A percentile compares a stretch with the other conserved stretches of the same genome.
phyloP scores from a whole-genome alignment of 768 basidiomycete species.

The Dentipellis sp. region DNA sequence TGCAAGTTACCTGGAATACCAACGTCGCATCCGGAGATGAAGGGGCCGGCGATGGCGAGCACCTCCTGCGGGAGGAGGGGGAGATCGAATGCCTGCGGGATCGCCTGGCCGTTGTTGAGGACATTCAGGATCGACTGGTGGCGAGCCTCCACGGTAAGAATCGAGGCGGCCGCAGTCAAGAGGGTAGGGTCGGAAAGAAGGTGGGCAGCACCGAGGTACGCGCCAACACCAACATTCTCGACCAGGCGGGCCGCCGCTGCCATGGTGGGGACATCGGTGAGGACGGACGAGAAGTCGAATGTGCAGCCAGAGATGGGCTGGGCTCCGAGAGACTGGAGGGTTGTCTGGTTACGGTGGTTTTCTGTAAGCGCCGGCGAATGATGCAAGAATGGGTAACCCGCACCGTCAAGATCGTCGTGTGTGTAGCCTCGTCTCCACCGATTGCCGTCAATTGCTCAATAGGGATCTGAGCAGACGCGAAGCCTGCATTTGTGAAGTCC shows the following conservation, averaged over 20 bases:
- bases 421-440: slow-evolving; percentile 51
- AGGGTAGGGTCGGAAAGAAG: slow-evolving; percentile 52
- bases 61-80: slow-evolving; percentile 62
- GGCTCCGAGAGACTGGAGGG: slow-evolving; percentile 45
- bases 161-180: slow-evolving; percentile 59
- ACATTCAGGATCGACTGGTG: slow-evolving; percentile 75
- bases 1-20: slow-evolving; percentile 38
- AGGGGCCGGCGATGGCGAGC: slow-evolving; percentile 55
- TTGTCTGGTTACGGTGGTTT: slow-evolving; percentile 22
- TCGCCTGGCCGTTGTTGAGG: slow-evolving; percentile 47
- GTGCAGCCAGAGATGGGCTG: slow-evolving; percentile 45
- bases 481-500: slow-evolving; percentile 62
- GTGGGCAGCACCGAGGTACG: slow-evolving; percentile 67
- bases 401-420: slow-evolving; percentile 47
- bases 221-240: slow-evolving; percentile 67
- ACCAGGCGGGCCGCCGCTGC: slow-evolving; percentile 61
- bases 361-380: no score
- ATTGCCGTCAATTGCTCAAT: slow-evolving; percentile 54
- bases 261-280: slow-evolving; percentile 64
- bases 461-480: slow-evolving; percentile 42
- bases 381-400: slow-evolving; percentile 1
- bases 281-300: slow-evolving; percentile 57
- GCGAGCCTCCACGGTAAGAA: slow-evolving; percentile 75
- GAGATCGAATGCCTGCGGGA: slow-evolving; percentile 67
- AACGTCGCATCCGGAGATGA: slow-evolving; percentile 61